These are phyloP conservation scores for Fusarium avenaceum DNA, from an alignment of 2,329 filamentous ascomycete genomes.

Conservation along the genomic window DNA sequence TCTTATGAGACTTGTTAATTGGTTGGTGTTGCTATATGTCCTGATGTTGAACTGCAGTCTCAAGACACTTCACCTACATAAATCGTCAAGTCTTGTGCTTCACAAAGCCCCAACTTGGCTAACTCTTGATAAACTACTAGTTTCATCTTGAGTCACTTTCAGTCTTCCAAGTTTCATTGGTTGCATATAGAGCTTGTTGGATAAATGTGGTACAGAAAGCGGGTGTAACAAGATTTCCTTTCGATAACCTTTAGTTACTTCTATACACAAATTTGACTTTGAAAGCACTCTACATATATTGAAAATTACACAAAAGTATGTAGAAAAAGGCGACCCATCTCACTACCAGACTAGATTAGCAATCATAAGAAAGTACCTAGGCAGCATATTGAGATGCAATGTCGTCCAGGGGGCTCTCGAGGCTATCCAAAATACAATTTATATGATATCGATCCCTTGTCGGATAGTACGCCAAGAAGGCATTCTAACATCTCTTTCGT, in stretches of 20 bases:
- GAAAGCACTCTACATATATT: background rate
- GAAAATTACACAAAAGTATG: background rate
- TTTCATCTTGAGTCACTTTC: background rate
- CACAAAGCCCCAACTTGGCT: background rate
- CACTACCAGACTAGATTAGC: background rate
- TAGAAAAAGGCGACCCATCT: background rate
- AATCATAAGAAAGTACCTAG: background rate
- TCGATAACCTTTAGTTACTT: background rate
- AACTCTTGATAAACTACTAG: background rate
- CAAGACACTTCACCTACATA: background rate
- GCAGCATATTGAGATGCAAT: background rate
- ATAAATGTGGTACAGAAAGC: background rate
- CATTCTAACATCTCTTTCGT: too few species aligned
- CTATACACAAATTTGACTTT: background rate
- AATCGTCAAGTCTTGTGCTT: background rate
- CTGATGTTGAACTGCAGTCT: conserved; percentile 1
- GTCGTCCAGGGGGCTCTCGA: background rate
- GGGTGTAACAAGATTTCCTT: background rate
- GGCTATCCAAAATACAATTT: too few species aligned
- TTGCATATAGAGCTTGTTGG: background rate
- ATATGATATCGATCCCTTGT: too few species aligned
- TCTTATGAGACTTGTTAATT: conserved; percentile 5
- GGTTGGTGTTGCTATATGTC: background rate
- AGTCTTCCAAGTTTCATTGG: background rate
- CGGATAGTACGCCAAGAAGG: too few species aligned